A percentile compares a stretch with the other conserved stretches of the same genome.
Conservation (phyloP, 2,329 filamentous ascomycete genomes). For the Huntiella moniliformis region DNA sequence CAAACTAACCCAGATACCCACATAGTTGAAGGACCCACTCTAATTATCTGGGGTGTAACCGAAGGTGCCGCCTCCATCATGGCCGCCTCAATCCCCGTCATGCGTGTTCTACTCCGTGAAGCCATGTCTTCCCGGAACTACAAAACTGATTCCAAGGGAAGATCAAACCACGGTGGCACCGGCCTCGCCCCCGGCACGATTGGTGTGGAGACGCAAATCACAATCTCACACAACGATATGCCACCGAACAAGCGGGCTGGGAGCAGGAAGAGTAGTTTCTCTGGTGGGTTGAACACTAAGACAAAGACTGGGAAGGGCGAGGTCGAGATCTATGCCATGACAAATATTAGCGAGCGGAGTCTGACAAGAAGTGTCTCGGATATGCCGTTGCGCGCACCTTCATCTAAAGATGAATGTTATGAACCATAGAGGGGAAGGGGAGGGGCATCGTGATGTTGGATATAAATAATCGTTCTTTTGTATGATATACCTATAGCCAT, state of each 20-base stretch:
- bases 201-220: conserved; percentile 2
- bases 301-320: conserved; percentile 2
- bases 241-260: not conserved
- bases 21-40: conserved; percentile 1
- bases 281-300: not conserved
- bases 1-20: not conserved
- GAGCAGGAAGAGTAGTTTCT: too few species aligned
- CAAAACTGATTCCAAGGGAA: not conserved
- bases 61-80: conserved; percentile 13
- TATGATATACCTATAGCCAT: too few species aligned
- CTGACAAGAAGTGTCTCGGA: conserved; percentile 8
- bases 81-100: too few species aligned
- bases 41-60: conserved; percentile 12
- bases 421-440: too few species aligned
- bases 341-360: conserved; percentile 10
- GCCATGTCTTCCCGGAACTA: conserved; percentile 7
- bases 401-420: too few species aligned
- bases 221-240: not conserved
- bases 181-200: too few species aligned
- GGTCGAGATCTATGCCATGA: conserved; percentile 10
- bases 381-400: conserved; percentile 8
- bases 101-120: conserved; percentile 13
- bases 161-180: not conserved
- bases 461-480: too few species aligned
- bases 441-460: too few species aligned